phyloP scores from a whole-genome alignment of 202 grass and related monocot species.

The Panicum virgatum region DNA sequence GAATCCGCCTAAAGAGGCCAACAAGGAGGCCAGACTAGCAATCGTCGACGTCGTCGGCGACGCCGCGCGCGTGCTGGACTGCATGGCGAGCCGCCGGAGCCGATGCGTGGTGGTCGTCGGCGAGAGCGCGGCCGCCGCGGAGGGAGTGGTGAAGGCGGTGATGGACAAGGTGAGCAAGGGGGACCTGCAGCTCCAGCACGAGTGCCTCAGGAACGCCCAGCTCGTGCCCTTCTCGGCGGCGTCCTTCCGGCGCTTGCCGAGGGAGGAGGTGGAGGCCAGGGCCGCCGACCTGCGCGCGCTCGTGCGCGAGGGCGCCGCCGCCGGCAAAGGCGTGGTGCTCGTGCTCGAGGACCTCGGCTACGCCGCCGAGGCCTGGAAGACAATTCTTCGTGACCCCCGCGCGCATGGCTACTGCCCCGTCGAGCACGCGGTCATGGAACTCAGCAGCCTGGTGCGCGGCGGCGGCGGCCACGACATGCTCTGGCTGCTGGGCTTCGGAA shows the following conservation, averaged over 20 bases:
- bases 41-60: constrained; percentile 17
- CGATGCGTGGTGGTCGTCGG: constrained; percentile 68
- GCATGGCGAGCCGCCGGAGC: constrained; percentile 35
- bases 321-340: constrained; percentile 61
- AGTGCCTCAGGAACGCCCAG: constrained; percentile 59
- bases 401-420: constrained; percentile 61
- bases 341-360: constrained; percentile 74
- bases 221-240: constrained; percentile 61
- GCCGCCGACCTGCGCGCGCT: constrained; percentile 58
- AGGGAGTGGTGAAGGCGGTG: constrained; percentile 65
- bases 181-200: constrained; percentile 45
- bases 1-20: constrained; percentile 5
- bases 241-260: constrained; percentile 53
- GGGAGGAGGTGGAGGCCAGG: constrained; percentile 74
- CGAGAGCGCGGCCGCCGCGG: constrained; percentile 42
- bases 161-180: constrained; percentile 79
- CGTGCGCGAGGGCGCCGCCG: constrained; percentile 48
- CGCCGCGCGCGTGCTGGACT: constrained; percentile 43
- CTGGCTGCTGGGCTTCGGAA: constrained; percentile 68
- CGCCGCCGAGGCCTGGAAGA: constrained; percentile 59
- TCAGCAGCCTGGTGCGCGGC: constrained; percentile 54
- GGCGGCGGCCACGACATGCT: constrained; percentile 33
- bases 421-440: constrained; percentile 77
- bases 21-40: not conserved
- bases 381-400: not conserved